Evolutionary conservation across 768 basidiomycete genomes (phyloP), one percentile per base, ranked within the genome.

Genomic region (Termitomyces sp.): DNA sequence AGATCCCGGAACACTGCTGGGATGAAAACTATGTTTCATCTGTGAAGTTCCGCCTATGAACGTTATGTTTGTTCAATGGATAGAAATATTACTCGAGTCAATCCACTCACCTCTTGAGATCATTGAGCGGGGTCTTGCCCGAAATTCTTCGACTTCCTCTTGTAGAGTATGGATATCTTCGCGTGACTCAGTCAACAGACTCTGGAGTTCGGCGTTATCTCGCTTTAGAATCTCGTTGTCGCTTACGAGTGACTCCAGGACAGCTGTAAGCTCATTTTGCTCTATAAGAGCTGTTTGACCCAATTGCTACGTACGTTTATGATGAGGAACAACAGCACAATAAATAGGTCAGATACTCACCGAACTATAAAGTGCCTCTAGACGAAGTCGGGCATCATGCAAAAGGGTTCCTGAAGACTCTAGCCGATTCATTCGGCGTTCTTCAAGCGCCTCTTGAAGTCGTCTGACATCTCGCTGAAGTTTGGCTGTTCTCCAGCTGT

Each of bases 151-250:
- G 1, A 87, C 70, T 69, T 95, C 92, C 62, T 85, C 85, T 53
- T 86, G 86, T 45, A 92, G 66, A 1, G 73, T 68, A 55, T 85
- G 82, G 5, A 87, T 68, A 60, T 94, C 90, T 66, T 95, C 92
- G 28, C 92, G 81, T 1, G 89, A 80, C 51, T 92, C 89, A 2
- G 81, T 71, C 7, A 98, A 75, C 9, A 94, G 70, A 48, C 80
- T 81, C 57, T 90, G 87, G 49, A 96, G 72, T 66, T 96, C 92
- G 7, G 81, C 79, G 58, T 90, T 92, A 65, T 93, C 92, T 20
- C 83, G 84, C 69, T 90, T 91, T 53, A 95, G 73, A 26, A 78
- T 78, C 62, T 94, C 90, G 64, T 94, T 96, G 64, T 92, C 90
- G 34, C 85, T 83, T 8, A 94, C 92, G 31, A 96, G 77, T n/a